Evolutionary conservation across 148 eudicot species (phyloP).

Genomic region (Tetragonia tetragonoides): DNA sequence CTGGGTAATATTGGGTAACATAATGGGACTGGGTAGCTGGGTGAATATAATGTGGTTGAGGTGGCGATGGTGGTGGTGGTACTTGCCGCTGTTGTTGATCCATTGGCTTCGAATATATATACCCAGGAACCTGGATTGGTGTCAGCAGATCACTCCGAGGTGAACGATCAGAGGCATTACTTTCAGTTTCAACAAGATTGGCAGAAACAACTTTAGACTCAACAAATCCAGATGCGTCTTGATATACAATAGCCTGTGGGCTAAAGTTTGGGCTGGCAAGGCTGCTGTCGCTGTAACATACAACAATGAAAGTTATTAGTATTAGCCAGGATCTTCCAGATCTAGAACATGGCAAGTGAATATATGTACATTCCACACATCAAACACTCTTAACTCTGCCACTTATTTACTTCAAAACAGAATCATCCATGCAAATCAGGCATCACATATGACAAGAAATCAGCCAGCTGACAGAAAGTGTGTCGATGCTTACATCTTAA

Average conservation of each 20-base stretch:
- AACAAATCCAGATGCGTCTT: constrained; percentile 46
- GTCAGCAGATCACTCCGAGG: constrained; percentile 34
- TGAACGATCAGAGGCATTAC: constrained; percentile 33
- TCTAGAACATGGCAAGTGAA: background rate
- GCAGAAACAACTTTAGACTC: constrained; percentile 30
- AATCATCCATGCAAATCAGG: too few relatives aligned
- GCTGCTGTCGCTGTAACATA: constrained; percentile 55
- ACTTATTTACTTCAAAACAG: background rate
- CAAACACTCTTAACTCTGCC: background rate
- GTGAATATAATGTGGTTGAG: constrained; percentile 28
- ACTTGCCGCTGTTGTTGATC: constrained; percentile 53
- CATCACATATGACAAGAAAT: too few relatives aligned
- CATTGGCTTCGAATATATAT: constrained; percentile 39
- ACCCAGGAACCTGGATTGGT: constrained; percentile 42
- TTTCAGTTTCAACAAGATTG: constrained; percentile 37
- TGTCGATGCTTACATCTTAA: background rate
- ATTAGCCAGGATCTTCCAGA: background rate
- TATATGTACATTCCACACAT: background rate
- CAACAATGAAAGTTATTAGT: background rate
- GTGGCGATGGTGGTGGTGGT: constrained; percentile 15
- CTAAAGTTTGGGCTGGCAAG: constrained; percentile 43
- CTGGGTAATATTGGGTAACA: constrained; percentile 50
- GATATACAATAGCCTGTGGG: constrained; percentile 42
- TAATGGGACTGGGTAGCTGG: constrained; percentile 50
- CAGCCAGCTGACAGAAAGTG: too few relatives aligned